Evolutionary conservation across 2,329 filamentous ascomycete species (phyloP), one percentile per base, ranked within the genome.

Genomic region (Microsporum canis): DNA sequence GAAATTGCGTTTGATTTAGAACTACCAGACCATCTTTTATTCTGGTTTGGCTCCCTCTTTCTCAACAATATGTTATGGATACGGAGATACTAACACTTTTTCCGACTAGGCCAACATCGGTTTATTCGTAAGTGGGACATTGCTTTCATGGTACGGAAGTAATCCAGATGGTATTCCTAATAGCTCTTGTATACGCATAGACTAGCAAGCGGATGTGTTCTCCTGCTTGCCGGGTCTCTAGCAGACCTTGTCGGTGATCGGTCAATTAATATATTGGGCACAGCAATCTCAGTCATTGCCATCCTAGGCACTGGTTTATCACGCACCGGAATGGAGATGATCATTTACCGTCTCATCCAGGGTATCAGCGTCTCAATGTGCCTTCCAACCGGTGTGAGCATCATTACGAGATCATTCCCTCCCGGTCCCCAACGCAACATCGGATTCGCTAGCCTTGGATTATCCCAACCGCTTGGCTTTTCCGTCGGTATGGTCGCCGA

Each of bases 381-480:
- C 60, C 67, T 80, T 5, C 77, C 80, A 0, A 74, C 75, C 0
- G 75, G 76, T 0, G 77, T 80, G 0, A 74, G 72, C 55, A 75
- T 81, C 53, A 77, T 81, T 57, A 77, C 78, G 0, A 71, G 68
- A 23, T 76, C 74, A 1, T 76, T 79, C 29, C 75, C 74, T 1
- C 67, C 70, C 34, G 78, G 78, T 14, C 75, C 73, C 51, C 67
- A 71, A 39, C 71, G 80, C 10, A 80, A 82, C 63, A 72, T 80
- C 33, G 79, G 76, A 1, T 81, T 82, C 65, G 76, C 78, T 0
- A 73, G 73, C 7, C 72, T 81, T 63, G 79, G 80, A 1, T 72
- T 74, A 31, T 75, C 75, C 12, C 78, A 80, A 59, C 79, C 79
- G 0, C 64, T 81, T 23, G 80, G 80, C 0, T 81, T 79, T 63